A percentile compares a stretch with the other conserved stretches of the same genome.
These are phyloP conservation scores for Camellia japonica DNA, from an alignment of 148 eudicot genomes.

Conservation along the genomic window DNA sequence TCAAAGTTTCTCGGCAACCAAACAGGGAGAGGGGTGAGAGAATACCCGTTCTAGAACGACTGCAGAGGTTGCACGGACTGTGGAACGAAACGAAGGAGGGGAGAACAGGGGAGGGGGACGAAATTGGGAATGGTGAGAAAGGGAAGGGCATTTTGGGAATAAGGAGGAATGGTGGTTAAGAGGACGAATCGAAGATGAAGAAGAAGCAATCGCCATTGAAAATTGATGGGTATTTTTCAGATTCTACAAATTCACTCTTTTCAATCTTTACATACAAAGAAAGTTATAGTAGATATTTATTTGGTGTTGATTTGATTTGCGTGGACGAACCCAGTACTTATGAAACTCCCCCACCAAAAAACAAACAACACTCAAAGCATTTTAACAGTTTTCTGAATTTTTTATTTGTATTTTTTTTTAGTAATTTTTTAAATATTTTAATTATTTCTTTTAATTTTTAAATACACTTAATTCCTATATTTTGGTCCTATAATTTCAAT, in stretches of 20 bases:
- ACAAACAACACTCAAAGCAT: background rate
- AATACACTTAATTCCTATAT: too few relatives aligned
- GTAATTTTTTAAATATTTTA: too few relatives aligned
- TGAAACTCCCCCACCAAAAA: background rate
- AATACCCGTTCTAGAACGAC: slow-evolving; percentile 25
- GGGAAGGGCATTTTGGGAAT: slow-evolving; percentile 23
- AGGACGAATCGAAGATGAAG: slow-evolving; percentile 21
- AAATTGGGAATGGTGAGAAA: slow-evolving; percentile 25
- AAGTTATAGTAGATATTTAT: background rate
- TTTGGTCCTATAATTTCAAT: too few relatives aligned
- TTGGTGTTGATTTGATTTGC: background rate
- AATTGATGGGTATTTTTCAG: background rate
- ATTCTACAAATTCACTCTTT: background rate
- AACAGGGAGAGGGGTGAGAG: slow-evolving; percentile 9
- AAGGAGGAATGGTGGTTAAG: slow-evolving; percentile 11
- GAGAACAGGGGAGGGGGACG: slow-evolving; percentile 17
- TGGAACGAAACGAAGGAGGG: slow-evolving; percentile 12
- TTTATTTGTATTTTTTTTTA: too few relatives aligned
- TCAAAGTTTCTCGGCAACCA: background rate
- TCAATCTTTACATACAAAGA: background rate
- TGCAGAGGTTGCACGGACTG: slow-evolving; percentile 36
- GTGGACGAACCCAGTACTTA: slow-evolving; percentile 8
- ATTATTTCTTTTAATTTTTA: too few relatives aligned
- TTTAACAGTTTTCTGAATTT: too few relatives aligned
- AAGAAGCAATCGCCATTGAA: slow-evolving; percentile 24